Evolutionary conservation across 306 rosid genomes (phyloP), one percentile per base, ranked within the genome.

Genomic region (Castanospermum australe): DNA sequence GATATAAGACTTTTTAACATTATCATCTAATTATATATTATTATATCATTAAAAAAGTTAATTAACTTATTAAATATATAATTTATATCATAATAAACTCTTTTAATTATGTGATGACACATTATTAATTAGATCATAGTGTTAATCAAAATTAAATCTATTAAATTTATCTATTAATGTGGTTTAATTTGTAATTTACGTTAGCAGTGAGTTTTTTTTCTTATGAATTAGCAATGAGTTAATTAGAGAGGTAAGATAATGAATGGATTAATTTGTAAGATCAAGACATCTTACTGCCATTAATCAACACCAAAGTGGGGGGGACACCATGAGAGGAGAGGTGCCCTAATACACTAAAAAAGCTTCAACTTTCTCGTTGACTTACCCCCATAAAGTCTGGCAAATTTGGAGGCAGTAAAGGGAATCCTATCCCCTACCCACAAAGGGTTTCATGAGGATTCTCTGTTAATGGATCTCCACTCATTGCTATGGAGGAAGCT

Each of bases 361-460:
- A 67, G 64, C 69, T 67, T 66, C 50, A 89, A 84, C 95, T 89
- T 90, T 89, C 86, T 88, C 47, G 97, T 92, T 92, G 97, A 92
- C 97, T 89, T 92, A 51, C 73, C 86, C n/a, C 83, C 73, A 90
- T 89, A 89, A 92, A 92, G 97, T 89, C 78, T 77, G 92, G 84
- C 90, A 84, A 92, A 77, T 86, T 89, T 92, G 86, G 90, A 88
- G 87, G 71, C 51, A 62, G 83, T 68, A 75, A 89, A 86, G 90
- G 88, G 93, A 87, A 90, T 87, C 97, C 89, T 79, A 90, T 90
- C 89, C 95, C 82, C 84, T 84, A 85, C 73, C 83, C 87, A 86
- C 86, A 86, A 84, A 86, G 82, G 68, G 73, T 87, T 45, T 78
- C 78, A 83, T 85, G 84, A 88, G 94, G 88, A 77, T 79, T 83